Conservation (phyloP, 73 alveolate genomes). For the Effrenium voratum region DNA sequence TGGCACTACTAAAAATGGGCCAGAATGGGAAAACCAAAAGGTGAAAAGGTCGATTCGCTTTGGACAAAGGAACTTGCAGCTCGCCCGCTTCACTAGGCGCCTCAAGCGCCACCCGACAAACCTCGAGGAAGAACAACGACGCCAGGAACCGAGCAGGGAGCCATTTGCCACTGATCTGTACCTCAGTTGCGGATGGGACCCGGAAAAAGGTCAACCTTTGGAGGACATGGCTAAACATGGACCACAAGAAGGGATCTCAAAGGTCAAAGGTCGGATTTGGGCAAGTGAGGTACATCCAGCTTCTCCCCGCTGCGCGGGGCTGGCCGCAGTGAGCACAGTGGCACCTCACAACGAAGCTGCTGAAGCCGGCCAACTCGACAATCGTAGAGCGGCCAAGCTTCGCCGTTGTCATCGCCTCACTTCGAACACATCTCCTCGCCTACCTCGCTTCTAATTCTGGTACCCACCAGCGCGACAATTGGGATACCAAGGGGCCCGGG, state of each 20-base stretch:
- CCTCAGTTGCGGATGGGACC: too few relatives aligned
- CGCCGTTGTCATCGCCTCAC: background rate
- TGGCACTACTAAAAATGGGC: too few relatives aligned
- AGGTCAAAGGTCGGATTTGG: too few relatives aligned
- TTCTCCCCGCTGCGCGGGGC: background rate
- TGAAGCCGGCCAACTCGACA: conserved; percentile 38
- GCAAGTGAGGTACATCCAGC: too few relatives aligned
- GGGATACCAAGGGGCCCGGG: background rate
- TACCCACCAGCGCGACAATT: background rate
- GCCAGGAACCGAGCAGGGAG: conserved; percentile 8
- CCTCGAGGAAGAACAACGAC: background rate
- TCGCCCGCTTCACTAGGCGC: background rate
- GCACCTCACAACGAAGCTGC: conserved; percentile 32
- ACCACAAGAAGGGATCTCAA: too few relatives aligned
- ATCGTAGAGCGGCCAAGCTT: conserved; percentile 6
- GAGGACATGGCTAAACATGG: too few relatives aligned
- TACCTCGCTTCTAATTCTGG: too few relatives aligned
- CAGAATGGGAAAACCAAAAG: too few relatives aligned
- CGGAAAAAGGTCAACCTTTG: too few relatives aligned
- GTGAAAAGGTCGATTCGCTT: too few relatives aligned
- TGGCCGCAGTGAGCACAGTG: conserved; percentile 5
- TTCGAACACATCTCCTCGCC: background rate
- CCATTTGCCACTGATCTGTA: conserved; percentile 6
- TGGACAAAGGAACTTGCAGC: background rate
- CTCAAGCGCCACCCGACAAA: background rate